Base-by-base conservation (phyloP, 2,329 filamentous ascomycete species). In the Nemania abortiva region DNA sequence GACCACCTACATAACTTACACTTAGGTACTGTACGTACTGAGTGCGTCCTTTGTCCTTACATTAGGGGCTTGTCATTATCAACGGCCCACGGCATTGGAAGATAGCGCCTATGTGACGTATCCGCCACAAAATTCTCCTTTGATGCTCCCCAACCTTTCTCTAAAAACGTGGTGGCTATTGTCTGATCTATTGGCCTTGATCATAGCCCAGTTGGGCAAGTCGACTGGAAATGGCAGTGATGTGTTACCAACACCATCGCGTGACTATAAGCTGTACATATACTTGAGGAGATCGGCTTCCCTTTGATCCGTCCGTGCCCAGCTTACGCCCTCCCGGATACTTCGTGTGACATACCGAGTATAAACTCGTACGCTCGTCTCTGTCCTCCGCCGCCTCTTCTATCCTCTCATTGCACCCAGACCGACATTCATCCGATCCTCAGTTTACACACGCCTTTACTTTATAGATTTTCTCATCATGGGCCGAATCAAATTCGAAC, bases 111-210 rank as follows among this genome's bases (percentile, higher is more conserved):
- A 9, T 34, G 24, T 56, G 56, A 61, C 34, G n/a, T 42, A 9
- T 22, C 20, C 4, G 15, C 34, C 13, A 2, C 22, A 54, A 29
- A 34, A 20, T 34, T n/a, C 45, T 57, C 29, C 39, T 34, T 49
- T 42, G 18, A 3, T 39, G 50, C 53, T 24, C 45, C 49, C 39
- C 18, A 10, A 11, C 11, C 5, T 49, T 50, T n/a, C 13, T 49
- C 27, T 27, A 27, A 13, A 29, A 54, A 54, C n/a, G 37, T 54
- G 20, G 50, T 55, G 53, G 18, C 9, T 54, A 45, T 54, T 54
- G 20, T 54, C n/a, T 31, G 24, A 6, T 42, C 20, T 31, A 31
- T 53, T 61, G 31, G 34, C 7, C 20, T 29, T 29, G 31, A 15
- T 42, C 47, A 13, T 15, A 42, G 18, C 2, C 7, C 27, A 15